Percentiles rank a stretch among this genome's conserved stretches.
These are phyloP conservation scores for Heliophila coronopifolia DNA, from an alignment of 441 rosid genomes.

Conservation along the genomic window DNA sequence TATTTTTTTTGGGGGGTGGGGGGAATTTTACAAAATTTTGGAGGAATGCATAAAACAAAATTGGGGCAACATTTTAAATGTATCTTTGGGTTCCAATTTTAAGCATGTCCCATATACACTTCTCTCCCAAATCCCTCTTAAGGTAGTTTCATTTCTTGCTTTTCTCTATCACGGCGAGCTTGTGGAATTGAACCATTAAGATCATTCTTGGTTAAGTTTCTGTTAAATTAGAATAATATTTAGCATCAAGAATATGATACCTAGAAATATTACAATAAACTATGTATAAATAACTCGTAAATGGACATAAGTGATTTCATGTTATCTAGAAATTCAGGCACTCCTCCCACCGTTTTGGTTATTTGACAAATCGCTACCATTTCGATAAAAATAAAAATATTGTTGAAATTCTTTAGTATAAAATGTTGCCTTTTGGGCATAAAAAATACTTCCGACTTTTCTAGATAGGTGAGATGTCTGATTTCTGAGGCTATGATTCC, in stretches of 20 bases:
- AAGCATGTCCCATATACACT: too few species aligned
- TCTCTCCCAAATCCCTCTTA: too few species aligned
- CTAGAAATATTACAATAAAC: neutral
- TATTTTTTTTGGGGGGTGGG: too few species aligned
- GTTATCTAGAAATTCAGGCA: constrained; percentile 20
- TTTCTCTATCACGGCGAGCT: constrained; percentile 14
- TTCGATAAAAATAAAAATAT: too few species aligned
- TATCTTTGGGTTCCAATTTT: too few species aligned
- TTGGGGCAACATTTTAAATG: too few species aligned
- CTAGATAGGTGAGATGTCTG: neutral
- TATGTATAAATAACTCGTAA: constrained; percentile 1
- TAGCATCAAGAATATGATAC: neutral
- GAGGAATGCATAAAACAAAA: too few species aligned
- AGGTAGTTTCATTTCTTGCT: constrained; percentile 5
- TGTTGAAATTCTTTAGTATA: too few species aligned
- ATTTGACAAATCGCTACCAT: constrained; percentile 27
- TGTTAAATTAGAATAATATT: neutral
- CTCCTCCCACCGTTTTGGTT: constrained; percentile 2
- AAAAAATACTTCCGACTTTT: constrained; percentile 13
- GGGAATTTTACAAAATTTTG: too few species aligned
- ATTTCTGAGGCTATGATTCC: constrained; percentile 15
- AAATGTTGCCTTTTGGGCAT: too few species aligned
- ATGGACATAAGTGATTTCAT: constrained; percentile 2
- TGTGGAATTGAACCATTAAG: constrained; percentile 12
- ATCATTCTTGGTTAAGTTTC: constrained; percentile 23